A percentile compares a stretch with the other conserved stretches of the same genome.
phyloP scores from a whole-genome alignment of 805 yeast species.

The Helenozyma baotianmanensis region DNA sequence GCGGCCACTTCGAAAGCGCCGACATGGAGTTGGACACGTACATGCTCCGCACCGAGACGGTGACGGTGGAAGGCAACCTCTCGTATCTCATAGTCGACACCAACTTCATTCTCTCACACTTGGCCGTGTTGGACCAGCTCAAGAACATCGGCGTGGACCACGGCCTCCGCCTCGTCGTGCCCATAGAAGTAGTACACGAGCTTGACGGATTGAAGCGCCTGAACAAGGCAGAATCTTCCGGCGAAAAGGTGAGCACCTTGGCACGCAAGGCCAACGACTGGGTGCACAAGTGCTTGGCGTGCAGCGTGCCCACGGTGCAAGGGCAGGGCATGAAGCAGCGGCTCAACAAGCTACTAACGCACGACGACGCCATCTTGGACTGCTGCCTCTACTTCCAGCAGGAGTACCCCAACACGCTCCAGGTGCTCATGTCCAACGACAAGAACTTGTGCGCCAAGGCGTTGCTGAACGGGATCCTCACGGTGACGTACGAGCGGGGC shows the following conservation, averaged over 20 bases:
- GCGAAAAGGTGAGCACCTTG: constrained; percentile 43
- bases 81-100: constrained; percentile 71
- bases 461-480: constrained; percentile 56
- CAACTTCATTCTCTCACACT: constrained; percentile 71
- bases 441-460: constrained; percentile 80
- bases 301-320: constrained; percentile 43
- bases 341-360: constrained; percentile 39
- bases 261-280: constrained; percentile 78
- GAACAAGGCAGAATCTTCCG: constrained; percentile 13
- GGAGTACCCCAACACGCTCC: constrained; percentile 30
- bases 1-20: constrained; percentile 4
- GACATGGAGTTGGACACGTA: constrained; percentile 16
- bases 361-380: constrained; percentile 84
- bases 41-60: constrained; percentile 8
- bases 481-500: constrained; percentile 49
- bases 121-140: constrained; percentile 53
- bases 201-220: constrained; percentile 76
- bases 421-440: constrained; percentile 74
- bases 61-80: constrained; percentile 16
- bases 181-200: constrained; percentile 66
- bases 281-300: constrained; percentile 61
- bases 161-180: constrained; percentile 57
- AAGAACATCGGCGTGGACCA: constrained; percentile 34
- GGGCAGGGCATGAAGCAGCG: constrained; percentile 63
- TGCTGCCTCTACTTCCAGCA: constrained; percentile 66